Evolutionary conservation across 768 basidiomycete genomes (phyloP).

Genomic region (Auriscalpium vulgare): DNA sequence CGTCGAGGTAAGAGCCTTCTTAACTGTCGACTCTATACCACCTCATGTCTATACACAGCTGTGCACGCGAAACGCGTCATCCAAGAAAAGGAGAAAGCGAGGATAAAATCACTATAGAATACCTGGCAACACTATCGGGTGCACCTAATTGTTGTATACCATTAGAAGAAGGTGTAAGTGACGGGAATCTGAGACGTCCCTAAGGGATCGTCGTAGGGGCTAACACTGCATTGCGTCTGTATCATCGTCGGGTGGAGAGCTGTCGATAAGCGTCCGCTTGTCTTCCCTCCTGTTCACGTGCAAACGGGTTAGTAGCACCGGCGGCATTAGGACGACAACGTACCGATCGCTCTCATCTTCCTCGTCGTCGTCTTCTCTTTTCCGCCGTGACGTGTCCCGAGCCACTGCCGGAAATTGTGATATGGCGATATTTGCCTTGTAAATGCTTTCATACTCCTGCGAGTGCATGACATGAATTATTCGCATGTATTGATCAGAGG

Average conservation of each 20-base stretch:
- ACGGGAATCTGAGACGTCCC: no score
- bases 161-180: no score
- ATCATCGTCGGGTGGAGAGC: conserved; percentile 1
- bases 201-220: no score
- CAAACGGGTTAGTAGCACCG: background rate
- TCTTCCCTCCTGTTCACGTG: conserved; percentile 28
- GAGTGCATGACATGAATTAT: background rate
- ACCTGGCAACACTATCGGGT: no score
- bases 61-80: conserved; percentile 74
- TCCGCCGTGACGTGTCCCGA: conserved; percentile 45
- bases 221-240: conserved; percentile 16
- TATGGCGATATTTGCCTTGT: conserved; percentile 68
- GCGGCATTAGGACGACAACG: background rate
- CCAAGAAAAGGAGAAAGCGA: conserved; percentile 78
- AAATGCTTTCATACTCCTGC: conserved; percentile 91
- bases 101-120: conserved; percentile 60
- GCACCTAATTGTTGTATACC: no score
- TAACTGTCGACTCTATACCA: background rate
- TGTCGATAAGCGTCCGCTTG: conserved; percentile 32
- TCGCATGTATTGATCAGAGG: background rate
- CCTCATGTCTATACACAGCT: conserved; percentile 33
- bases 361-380: conserved; percentile 64
- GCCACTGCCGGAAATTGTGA: conserved; percentile 45
- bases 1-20: conserved; percentile 53
- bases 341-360: conserved; percentile 32